Base-by-base conservation (phyloP, 176 grass and related monocot genomes). In the Oryza coarctata region DNA sequence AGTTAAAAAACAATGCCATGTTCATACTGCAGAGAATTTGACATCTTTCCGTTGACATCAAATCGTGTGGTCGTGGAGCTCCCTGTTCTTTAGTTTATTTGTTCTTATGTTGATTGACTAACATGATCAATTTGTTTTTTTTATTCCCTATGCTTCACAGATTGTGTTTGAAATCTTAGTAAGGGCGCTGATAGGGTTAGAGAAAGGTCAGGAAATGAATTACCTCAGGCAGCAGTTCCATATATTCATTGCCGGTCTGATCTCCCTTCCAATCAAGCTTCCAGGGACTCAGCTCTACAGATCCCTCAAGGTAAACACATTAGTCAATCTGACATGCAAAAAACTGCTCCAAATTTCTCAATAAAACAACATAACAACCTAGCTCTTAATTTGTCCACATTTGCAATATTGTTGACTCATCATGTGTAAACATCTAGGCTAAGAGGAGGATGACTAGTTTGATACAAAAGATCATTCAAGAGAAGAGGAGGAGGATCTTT, bases 141-240 rank as follows among this genome's bases (percentile, higher is more conserved):
- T 23, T 25, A 11, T 60, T n/a, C 55, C 47, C 4, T 8, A 44
- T 73, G 62, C 18, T 62, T 52, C 76, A 65, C 86, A 97, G 94
- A 92, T 97, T 47, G 89, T 99, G 79, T 95, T 99, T 87, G 87
- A 87, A 50, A 95, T 95, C 57, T 87, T 95, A n/a, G 93, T 99
- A 39, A 80, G 68, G 72, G 91, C 89, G 20, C 76, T 99, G 85
- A 99, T 99, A 33, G 96, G 96, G 76, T 80, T 99, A 77, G 91
- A 93, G 86, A 68, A 87, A 44, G 93, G 91, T 10, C 77, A 90
- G 33, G 90, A 99, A 75, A 95, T 95, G 93, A 71, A 93, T 69
- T 90, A 90, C 71, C 75, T 99, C 64, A 99, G 90, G 88, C 86
- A 89, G 78, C 83, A 99, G 87, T 99, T 99, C 84, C 87, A 83